Evolutionary conservation across 2,329 filamentous ascomycete genomes (phyloP), one percentile per base, ranked within the genome.

Genomic region (Diaporthe capsici): DNA sequence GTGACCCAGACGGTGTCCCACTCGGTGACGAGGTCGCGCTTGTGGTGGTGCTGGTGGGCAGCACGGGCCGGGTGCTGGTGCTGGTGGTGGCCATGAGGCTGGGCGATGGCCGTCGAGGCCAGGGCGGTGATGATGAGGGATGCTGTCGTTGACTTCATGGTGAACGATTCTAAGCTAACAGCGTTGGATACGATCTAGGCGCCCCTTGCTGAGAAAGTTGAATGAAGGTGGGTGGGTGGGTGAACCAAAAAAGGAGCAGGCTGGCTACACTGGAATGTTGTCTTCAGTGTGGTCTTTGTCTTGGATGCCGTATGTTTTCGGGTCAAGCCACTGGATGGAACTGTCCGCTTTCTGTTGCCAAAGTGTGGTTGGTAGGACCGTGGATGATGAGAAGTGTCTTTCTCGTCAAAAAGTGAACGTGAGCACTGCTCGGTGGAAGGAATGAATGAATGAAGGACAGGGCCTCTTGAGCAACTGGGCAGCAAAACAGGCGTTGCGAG

Each of bases 1-100:
- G 87, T 89, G 78, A 90, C 87, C 84, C 87, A 90, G 79, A 87
- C 86, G 10, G 84, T 86, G 25, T 83, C 84, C 82, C 83, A 85
- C 61, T 84, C 82, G 57, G 87, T 89, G 78, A 88, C 85, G 20
- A 89, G 75, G 28, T 81, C 86, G 70, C 86, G 85, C 82, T 87
- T 87, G 67, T 83, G 79, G 74, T 82, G 82, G 78, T 85, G 82
- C 76, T 85, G 84, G 75, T 84, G 84, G 47, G 71, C 58, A n/a
- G 51, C 60, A 22, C 73, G 76, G 28, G 70, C 76, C 76, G 82
- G 84, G 78, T 82, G 81, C 73, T 81, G 80, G 68, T 82, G 81
- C 65, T 77, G 78, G 77, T 82, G 82, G 79, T 84, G 83, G 79
- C 81, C 84, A 77, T 85, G 86, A 75, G 89, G 89, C 82, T 91